These are phyloP conservation scores for Rhamnella rubrinervis DNA, from an alignment of 331 rosid genomes.

Conservation along the genomic window DNA sequence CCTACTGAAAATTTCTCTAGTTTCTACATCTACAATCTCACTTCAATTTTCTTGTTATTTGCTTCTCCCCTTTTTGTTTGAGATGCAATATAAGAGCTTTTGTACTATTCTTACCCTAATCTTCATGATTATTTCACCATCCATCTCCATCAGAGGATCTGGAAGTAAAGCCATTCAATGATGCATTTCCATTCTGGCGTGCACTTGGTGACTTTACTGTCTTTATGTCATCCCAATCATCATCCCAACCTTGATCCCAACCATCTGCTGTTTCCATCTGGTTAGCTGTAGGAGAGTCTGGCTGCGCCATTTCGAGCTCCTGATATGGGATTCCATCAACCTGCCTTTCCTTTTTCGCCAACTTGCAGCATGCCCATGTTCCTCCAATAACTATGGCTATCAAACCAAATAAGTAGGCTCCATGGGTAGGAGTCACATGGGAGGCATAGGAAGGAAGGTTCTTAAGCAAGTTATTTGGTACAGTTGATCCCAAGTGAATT, in stretches of 20 bases:
- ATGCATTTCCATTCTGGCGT: conserved; percentile 8
- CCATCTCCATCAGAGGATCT: conserved; percentile 23
- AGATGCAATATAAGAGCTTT: background rate
- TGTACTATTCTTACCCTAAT: conserved; percentile 11
- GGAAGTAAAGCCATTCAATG: conserved; percentile 12
- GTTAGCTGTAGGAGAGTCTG: conserved; percentile 17
- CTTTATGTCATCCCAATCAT: conserved; percentile 23
- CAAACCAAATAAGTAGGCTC: conserved; percentile 20
- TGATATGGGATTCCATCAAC: conserved; percentile 23
- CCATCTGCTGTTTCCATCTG: conserved; percentile 24
- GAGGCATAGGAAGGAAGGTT: conserved; percentile 10
- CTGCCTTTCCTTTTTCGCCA: conserved; percentile 16
- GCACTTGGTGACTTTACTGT: conserved; percentile 13
- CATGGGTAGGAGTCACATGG: conserved; percentile 10
- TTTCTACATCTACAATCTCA: background rate
- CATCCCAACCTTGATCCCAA: conserved; percentile 39
- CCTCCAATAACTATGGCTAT: conserved; percentile 27
- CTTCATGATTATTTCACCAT: conserved; percentile 26
- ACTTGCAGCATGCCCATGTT: conserved; percentile 22
- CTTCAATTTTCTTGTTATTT: background rate
- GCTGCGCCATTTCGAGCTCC: conserved; percentile 35
- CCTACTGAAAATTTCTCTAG: background rate
- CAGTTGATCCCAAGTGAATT: conserved; percentile 5
- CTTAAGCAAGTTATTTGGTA: conserved; percentile 14
- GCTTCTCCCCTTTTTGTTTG: background rate